Evolutionary conservation across 2,329 filamentous ascomycete genomes (phyloP), one percentile per base, ranked within the genome.

Genomic region (Arthroderma sp.): DNA sequence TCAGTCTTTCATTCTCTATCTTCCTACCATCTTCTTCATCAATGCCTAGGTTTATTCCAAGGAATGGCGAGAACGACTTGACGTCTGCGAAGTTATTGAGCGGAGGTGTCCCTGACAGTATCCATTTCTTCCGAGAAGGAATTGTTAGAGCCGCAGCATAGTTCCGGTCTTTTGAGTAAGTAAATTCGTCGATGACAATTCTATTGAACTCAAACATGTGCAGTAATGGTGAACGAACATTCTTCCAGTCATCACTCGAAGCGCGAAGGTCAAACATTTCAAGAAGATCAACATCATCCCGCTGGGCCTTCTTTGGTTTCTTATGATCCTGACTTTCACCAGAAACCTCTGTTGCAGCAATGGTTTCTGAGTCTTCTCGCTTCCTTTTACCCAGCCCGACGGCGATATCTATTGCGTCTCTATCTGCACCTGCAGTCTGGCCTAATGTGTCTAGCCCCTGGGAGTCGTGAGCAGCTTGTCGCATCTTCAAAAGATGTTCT

Each of bases 131-230:
- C 43, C 74, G 70, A 9, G 79, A 76, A 25, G 74, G 64, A 1
- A 84, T 63, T 0, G 69, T 70, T 5, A 74, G 69, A 4, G 82
- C 68, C 0, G 73, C 70, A 0, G 73, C 66, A 59, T 73, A 68
- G 54, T 73, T 69, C 54, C 75, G 66, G 15, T 70, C 64, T 47
- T 73, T 71, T 4, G 79, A 69, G 60, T 85, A 83, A 0, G 82
- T 80, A 61, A 81, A 85, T 61, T 87, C 84, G 60, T 87, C 84
- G 1, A 85, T 72, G 1, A 86, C 76, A 0, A 86, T 59, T 4
- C 84, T 74, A 56, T 79, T 79, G 65, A 81, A 86, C 1, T 71
- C 67, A 64, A 85, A 86, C 63, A 82, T 75, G 59, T 86, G 81
- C 0, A 86, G 64, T 0, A 81, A 65, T 1, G 73, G 73, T 6